Evolutionary conservation across 768 basidiomycete species (phyloP), one percentile per base, ranked within the genome.

Genomic region (Boletus barrowsii): DNA sequence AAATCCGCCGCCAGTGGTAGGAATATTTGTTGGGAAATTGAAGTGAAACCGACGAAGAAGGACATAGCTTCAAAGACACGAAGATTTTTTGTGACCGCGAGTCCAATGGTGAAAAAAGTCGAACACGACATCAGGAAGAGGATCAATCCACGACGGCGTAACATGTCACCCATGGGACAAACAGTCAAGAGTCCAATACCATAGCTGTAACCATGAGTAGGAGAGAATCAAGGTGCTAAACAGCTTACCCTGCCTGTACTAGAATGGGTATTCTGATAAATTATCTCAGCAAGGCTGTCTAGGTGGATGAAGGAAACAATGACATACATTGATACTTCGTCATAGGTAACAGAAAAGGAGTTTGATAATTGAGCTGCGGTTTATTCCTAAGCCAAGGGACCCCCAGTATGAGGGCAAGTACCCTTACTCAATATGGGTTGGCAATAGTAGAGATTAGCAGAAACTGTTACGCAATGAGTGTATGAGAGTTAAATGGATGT

Each of bases 1-100:
- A 93, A 78, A 68, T 94, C 92, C 5, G 85, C 91, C 0, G 88
- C 87, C 36, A 82, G 60, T 1, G 91, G 81, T 41, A 94, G 80
- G 52, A 83, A 69, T 56, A 93, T 81, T 66, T 88, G 86, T 0
- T 86, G 83, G 0, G 82, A 79, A 42, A 90, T 86, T 10, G 84
- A 83, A 26, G 79, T 72, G 20, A 83, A 70, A 4, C 90, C 88
- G 30, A 88, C 74, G 22, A 91, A 67, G 73, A 87, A 93, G 10
- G 80, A 82, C 6, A 93, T 69, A 0, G 69, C 73, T 60, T 89
- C 82, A 58, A 92, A 87, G 20, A 77, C 81, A 15, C 70, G 67
- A 3, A 90, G 73, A 39, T 67, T 79, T 5, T 66, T 72, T 4
- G 88, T 87, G 15, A 87, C 57, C 0, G 88, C 83, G 4, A 92